A percentile compares a stretch with the other conserved stretches of the same genome.
phyloP scores from a whole-genome alignment of 768 basidiomycete species.

The Lactarius psammicola region DNA sequence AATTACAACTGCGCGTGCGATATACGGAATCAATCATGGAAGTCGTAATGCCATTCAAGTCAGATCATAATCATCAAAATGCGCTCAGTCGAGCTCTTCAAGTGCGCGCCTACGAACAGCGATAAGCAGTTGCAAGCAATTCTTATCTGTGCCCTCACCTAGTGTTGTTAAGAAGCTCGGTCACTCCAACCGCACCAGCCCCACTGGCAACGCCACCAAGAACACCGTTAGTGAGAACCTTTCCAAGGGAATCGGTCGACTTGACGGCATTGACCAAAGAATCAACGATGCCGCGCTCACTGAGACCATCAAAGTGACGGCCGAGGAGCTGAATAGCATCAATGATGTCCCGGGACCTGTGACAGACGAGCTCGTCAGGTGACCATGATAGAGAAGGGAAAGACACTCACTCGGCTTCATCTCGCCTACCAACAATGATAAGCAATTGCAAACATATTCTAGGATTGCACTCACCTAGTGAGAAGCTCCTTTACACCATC shows the following conservation, averaged over 20 bases:
- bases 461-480: not conserved
- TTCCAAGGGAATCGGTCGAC: not conserved
- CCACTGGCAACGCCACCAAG: not conserved
- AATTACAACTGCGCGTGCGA: not conserved
- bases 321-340: no score
- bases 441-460: not conserved
- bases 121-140: not conserved
- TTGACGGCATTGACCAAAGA: not conserved
- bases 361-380: no score
- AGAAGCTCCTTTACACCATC: no score
- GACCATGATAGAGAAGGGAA: no score
- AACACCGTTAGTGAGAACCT: not conserved
- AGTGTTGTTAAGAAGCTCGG: not conserved
- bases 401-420: not conserved
- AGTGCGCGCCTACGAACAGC: not conserved
- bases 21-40: not conserved
- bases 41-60: slow-evolving; percentile 1
- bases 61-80: not conserved
- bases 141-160: not conserved
- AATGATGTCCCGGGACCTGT: no score
- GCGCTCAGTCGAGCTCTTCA: slow-evolving; percentile 9
- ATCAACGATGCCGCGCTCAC: not conserved
- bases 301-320: no score
- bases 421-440: not conserved
- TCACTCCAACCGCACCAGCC: not conserved